These are phyloP conservation scores for Plantago coronopus DNA, from an alignment of 305 asterid species.

Conservation along the genomic window DNA sequence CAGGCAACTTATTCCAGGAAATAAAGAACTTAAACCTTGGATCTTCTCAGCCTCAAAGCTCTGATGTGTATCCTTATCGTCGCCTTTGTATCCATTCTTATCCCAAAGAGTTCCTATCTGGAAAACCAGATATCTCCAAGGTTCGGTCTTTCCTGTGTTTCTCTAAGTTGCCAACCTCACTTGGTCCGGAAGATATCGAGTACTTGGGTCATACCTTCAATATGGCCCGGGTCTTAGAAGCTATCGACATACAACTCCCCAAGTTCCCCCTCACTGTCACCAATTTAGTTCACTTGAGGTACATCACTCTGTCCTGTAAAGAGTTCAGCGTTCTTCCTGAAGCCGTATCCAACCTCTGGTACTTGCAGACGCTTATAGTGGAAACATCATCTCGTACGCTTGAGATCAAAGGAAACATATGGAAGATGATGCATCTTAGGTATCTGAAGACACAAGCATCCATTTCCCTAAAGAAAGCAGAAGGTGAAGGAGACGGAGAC, in stretches of 20 bases:
- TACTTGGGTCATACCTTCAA: neutral
- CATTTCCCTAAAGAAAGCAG: neutral
- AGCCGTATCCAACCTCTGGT: neutral
- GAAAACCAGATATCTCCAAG: neutral
- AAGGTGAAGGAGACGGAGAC: neutral
- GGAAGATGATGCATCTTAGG: conserved; percentile 2
- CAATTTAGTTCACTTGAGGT: conserved; percentile 3
- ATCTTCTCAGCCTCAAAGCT: too few relatives aligned
- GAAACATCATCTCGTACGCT: neutral
- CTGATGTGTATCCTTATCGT: neutral
- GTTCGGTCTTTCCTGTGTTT: neutral
- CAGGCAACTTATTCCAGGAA: too few relatives aligned
- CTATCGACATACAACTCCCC: neutral
- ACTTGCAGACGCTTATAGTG: neutral
- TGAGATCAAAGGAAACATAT: neutral
- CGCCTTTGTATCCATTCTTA: neutral
- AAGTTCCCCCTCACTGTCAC: neutral
- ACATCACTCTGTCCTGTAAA: neutral
- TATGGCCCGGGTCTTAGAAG: neutral
- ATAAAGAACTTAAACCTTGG: too few relatives aligned
- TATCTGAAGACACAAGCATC: conserved; percentile 2
- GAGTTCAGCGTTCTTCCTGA: conserved; percentile 1
- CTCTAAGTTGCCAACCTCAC: neutral
- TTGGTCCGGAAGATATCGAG: neutral
- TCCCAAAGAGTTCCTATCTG: neutral